phyloP scores from a whole-genome alignment of 1,284 basidiomycete species.

The Melanopsichium pennsylvanicum region DNA sequence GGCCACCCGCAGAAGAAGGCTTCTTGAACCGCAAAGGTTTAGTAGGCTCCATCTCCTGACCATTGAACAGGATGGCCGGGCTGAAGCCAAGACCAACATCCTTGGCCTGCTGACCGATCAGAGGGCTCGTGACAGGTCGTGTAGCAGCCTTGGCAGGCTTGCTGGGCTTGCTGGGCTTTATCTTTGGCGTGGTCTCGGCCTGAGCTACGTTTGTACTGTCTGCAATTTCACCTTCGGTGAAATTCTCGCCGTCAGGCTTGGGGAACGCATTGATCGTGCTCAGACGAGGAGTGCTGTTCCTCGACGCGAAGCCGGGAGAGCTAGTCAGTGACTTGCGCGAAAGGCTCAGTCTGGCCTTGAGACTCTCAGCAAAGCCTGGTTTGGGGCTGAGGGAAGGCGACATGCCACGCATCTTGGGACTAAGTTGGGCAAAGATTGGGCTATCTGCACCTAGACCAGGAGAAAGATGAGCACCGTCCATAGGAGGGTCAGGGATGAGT shows the following conservation, averaged over 20 bases:
- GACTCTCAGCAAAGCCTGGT: slow-evolving; percentile 28
- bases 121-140: slow-evolving; percentile 26
- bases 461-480: slow-evolving; percentile 25
- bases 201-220: not conserved
- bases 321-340: slow-evolving; percentile 39
- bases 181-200: slow-evolving; percentile 19
- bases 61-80: slow-evolving; percentile 44
- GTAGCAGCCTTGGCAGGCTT: slow-evolving; percentile 5
- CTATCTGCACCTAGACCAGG: slow-evolving; percentile 38
- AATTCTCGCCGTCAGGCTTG: slow-evolving; percentile 12
- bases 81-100: slow-evolving; percentile 20
- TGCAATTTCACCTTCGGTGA: slow-evolving; percentile 1
- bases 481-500: slow-evolving; percentile 35
- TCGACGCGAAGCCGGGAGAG: slow-evolving; percentile 29
- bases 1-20: slow-evolving; percentile 25
- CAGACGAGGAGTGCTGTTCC: slow-evolving; percentile 26
- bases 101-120: slow-evolving; percentile 6
- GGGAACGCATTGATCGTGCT: slow-evolving; percentile 32
- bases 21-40: slow-evolving; percentile 36
- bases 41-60: slow-evolving; percentile 33
- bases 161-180: slow-evolving; percentile 4
- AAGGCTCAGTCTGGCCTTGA: slow-evolving; percentile 37
- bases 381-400: slow-evolving; percentile 33
- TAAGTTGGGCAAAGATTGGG: slow-evolving; percentile 37
- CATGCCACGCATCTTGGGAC: slow-evolving; percentile 21